Evolutionary conservation across 345 rosid species (phyloP), one percentile per base, ranked within the genome.

Genomic region (Raphanus sativus): DNA sequence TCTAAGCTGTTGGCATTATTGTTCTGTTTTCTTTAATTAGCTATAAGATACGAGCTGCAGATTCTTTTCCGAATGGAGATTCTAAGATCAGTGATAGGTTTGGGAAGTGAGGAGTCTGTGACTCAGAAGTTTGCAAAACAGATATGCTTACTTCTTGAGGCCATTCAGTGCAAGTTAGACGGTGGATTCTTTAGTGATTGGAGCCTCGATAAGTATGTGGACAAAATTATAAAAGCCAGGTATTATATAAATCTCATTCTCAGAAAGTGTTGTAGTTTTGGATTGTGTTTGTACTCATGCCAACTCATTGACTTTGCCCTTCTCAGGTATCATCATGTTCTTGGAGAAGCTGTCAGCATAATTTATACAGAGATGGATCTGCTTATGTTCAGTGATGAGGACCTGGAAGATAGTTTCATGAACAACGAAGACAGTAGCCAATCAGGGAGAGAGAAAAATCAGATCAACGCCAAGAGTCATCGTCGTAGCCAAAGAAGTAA

Each of bases 41-140:
- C 77, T 75, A 73, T 36, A 78, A 94, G 99, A 77, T 91, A 85
- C 61, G 99, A 95, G 86, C 66, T 91, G 79, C 98, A 95, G 83
- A 91, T 95, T 75, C 85, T 95, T 74, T 89, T 92, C 69, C 90
- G 99, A 6, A 87, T 95, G 98, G 99, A 91, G 82, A 95, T 92
- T 73, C 82, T 95, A 73, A 95, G 84, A 68, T 89, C 87, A 56
- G 87, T 89, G 76, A 71, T 88, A 64, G 86, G 92, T 78, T 69
- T 70, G 62, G 79, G 79, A 70, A 70, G 83, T 62, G 84, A 75
- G 75, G 89, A 87, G 74, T 73, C 85, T 56, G 58, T 61, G 75
- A 90, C 83, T 67, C 89, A 85, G 76, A 95, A 89, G 82, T 91
- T 91, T 77, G 89, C 88, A 24, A 91, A 86, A 83, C 90, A 95